Base-by-base conservation (phyloP, 2,329 filamentous ascomycete genomes). In the Cordyceps tenuipes region DNA sequence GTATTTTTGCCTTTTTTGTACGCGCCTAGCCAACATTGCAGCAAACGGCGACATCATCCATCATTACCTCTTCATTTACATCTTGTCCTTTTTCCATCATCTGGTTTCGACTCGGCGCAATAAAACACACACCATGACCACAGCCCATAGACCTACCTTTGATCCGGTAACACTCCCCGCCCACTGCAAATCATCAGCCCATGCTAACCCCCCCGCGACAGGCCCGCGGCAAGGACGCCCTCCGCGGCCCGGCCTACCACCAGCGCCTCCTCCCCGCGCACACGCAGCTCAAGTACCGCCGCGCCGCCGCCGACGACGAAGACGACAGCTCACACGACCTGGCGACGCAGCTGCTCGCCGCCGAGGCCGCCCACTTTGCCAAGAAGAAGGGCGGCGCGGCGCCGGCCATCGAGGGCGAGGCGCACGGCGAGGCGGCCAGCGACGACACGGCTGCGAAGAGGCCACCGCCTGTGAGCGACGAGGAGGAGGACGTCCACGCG, bases 211-310 rank as follows among this genome's bases (percentile, higher is more conserved):
- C 15, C 23, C 21, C 41, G 63, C 19, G 51, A 60, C 64, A 91
- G 89, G 92, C 93, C 47, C 86, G 88, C 71, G 94, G 94, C 72
- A 97, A 97, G 80, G 94, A 99, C 76, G 91, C 92, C 68, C 88
- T 91, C 62, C 88, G 91, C 69, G 94, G 94, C 52, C 90, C 91
- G 54, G 93, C 91, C 67, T 97, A 97, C 78, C 94, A 99, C 72
- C 93, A 97, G 75, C 89, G 94, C 68, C 88, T 97, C 17, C 86
- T 97, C 15, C 93, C 94, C 39, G 94, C 94, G 36, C 89, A 99
- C 74, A 97, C 90, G 13, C 87, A 90, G 64, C 86, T 99, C 70
- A 99, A 99, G 77, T 89, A 87, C 71, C 85, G 91, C 79, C 86
- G 82, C 51, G 78, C 88, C 36, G 73, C 73, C 55, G 87, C 87